Conservation (phyloP, 169 alveolate species). For the Blepharisma undulans region DNA sequence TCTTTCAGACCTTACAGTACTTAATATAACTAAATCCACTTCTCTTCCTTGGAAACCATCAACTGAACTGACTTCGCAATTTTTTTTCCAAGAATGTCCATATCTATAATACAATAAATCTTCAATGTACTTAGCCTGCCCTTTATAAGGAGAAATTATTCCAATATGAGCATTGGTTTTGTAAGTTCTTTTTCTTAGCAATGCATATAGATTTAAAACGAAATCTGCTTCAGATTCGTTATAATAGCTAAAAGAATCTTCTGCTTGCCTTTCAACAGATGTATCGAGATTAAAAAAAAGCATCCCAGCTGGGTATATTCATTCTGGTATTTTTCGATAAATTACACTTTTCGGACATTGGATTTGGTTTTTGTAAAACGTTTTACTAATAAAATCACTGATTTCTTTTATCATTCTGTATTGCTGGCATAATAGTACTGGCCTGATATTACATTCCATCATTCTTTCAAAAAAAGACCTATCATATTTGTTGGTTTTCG, state of each 20-base stretch:
- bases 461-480: slow-evolving; percentile 73
- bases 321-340: background rate
- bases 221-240: slow-evolving; percentile 74
- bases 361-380: slow-evolving; percentile 47
- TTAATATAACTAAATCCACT: slow-evolving; percentile 93
- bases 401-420: slow-evolving; percentile 76
- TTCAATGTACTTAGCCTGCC: slow-evolving; percentile 76
- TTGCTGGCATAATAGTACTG: slow-evolving; percentile 56
- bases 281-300: slow-evolving; percentile 55
- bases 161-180: slow-evolving; percentile 84
- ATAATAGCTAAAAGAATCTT: slow-evolving; percentile 53
- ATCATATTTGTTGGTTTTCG: slow-evolving; percentile 59
- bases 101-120: slow-evolving; percentile 65
- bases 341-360: background rate
- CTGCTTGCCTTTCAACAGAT: slow-evolving; percentile 60
- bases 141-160: slow-evolving; percentile 95
- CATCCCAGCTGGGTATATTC: slow-evolving; percentile 29
- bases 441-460: slow-evolving; percentile 56
- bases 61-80: slow-evolving; percentile 94
- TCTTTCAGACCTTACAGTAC: slow-evolving; percentile 91
- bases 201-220: slow-evolving; percentile 47
- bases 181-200: slow-evolving; percentile 44
- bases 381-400: slow-evolving; percentile 58
- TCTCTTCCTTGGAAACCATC: slow-evolving; percentile 99
- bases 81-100: slow-evolving; percentile 41